Evolutionary conservation across 495 filamentous ascomycete genomes (phyloP).

Genomic region (Neurospora sp.): DNA sequence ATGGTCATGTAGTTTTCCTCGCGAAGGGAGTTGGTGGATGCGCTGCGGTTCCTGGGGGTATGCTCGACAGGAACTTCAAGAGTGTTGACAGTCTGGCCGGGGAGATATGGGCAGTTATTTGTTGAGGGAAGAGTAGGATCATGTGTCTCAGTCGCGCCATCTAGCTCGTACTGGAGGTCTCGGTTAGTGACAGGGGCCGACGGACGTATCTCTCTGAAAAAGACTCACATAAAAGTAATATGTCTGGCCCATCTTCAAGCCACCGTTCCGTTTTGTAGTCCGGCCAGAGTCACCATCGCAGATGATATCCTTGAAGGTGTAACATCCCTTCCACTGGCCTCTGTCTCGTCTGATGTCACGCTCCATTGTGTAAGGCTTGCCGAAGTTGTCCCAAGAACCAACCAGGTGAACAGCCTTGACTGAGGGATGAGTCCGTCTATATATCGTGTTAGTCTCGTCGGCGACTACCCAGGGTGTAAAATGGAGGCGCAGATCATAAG

Average conservation of each 20-base stretch:
- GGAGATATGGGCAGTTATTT: constrained; percentile 72
- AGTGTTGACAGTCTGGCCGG: constrained; percentile 76
- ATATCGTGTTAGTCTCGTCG: constrained; percentile 3
- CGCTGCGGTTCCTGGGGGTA: constrained; percentile 39
- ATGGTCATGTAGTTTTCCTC: constrained; percentile 55
- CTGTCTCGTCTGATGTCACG: constrained; percentile 58
- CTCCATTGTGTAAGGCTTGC: constrained; percentile 65
- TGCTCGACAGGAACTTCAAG: constrained; percentile 69
- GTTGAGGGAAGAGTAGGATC: constrained; percentile 62
- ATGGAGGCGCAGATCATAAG: background rate
- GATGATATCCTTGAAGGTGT: constrained; percentile 73
- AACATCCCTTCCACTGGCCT: constrained; percentile 75
- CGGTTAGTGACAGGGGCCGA: constrained; percentile 12
- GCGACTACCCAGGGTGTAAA: background rate
- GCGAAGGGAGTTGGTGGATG: constrained; percentile 39
- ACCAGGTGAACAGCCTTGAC: constrained; percentile 66
- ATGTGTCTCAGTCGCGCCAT: constrained; percentile 63
- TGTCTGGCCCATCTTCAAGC: constrained; percentile 81
- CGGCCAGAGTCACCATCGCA: constrained; percentile 59
- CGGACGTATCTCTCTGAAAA: background rate
- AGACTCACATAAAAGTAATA: constrained; percentile 87
- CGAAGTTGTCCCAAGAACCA: constrained; percentile 93
- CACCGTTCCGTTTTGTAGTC: constrained; percentile 55
- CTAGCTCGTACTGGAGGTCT: constrained; percentile 58
- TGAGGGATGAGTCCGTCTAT: constrained; percentile 55